Evolutionary conservation across 2,329 filamentous ascomycete genomes (phyloP).

Genomic region (Alternaria triticimaculans): DNA sequence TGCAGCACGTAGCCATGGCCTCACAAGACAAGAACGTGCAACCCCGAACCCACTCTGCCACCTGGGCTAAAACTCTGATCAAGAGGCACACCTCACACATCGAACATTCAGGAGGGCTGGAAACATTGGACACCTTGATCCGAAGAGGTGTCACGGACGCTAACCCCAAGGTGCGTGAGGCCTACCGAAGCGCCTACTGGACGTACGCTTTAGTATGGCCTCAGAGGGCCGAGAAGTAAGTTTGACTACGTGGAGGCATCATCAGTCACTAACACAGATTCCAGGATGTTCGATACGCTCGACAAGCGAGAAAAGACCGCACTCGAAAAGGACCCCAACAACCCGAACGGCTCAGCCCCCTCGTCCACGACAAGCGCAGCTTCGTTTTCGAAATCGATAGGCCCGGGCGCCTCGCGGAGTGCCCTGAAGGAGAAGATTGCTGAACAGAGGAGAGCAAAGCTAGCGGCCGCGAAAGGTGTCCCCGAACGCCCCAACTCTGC

Average conservation of each 20-base stretch:
- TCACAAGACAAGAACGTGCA: slow-evolving; percentile 94
- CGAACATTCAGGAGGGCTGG: slow-evolving; percentile 83
- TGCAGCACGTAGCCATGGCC: slow-evolving; percentile 84
- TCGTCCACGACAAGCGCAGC: slow-evolving; percentile 57
- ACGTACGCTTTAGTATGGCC: slow-evolving; percentile 79
- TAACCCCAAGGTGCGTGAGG: slow-evolving; percentile 88
- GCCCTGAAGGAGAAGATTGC: slow-evolving; percentile 83
- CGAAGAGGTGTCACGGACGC: slow-evolving; percentile 88
- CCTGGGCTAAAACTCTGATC: slow-evolving; percentile 85
- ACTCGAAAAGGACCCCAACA: slow-evolving; percentile 82
- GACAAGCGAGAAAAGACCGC: slow-evolving; percentile 80
- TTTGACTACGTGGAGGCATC: slow-evolving; percentile 16
- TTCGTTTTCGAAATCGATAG: slow-evolving; percentile 54
- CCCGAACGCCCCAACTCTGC: slow-evolving; percentile 65
- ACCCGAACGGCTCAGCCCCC: slow-evolving; percentile 69
- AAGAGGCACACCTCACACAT: slow-evolving; percentile 82
- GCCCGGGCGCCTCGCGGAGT: slow-evolving; percentile 55
- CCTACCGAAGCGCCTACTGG: slow-evolving; percentile 88
- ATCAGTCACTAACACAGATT: slow-evolving; percentile 24
- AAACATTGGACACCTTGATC: slow-evolving; percentile 84
- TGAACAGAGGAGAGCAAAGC: slow-evolving; percentile 72
- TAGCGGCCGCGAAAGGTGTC: slow-evolving; percentile 51
- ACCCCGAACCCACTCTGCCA: slow-evolving; percentile 76
- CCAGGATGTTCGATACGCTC: slow-evolving; percentile 77
- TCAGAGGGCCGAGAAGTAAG: slow-evolving; percentile 74